These are phyloP conservation scores for Forsythia viridissima DNA, from an alignment of 257 asterid species.

Conservation along the genomic window DNA sequence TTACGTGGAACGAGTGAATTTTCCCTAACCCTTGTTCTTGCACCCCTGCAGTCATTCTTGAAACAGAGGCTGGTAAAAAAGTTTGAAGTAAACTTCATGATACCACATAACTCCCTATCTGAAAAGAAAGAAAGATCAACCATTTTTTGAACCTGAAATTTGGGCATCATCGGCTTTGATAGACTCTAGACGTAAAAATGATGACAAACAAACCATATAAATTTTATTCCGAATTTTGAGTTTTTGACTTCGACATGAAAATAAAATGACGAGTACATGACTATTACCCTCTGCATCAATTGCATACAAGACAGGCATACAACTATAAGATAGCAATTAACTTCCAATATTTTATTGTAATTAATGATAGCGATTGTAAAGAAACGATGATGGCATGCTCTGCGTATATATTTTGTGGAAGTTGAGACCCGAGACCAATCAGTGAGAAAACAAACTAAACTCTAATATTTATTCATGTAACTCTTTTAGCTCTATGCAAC, in stretches of 20 bases:
- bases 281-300: too few species aligned
- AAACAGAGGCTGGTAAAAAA: conserved; percentile 62
- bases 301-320: not conserved
- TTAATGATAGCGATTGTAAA: too few species aligned
- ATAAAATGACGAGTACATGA: too few species aligned
- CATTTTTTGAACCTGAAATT: not conserved
- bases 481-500: too few species aligned
- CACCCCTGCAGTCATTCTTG: conserved; percentile 36
- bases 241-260: too few species aligned
- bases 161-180: not conserved
- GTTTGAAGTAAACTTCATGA: conserved; percentile 69
- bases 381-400: not conserved
- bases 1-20: not conserved
- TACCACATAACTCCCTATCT: conserved; percentile 52
- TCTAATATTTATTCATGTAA: too few species aligned
- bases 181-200: too few species aligned
- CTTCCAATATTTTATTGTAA: too few species aligned
- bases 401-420: not conserved
- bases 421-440: not conserved
- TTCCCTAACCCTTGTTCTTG: not conserved
- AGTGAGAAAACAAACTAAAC: too few species aligned
- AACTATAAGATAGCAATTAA: not conserved
- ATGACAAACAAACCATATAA: too few species aligned
- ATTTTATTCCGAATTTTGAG: too few species aligned
- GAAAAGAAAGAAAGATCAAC: conserved; percentile 69